Evolutionary conservation across 2,329 filamentous ascomycete species (phyloP).

Genomic region (Conoideocrella luteorostrata): DNA sequence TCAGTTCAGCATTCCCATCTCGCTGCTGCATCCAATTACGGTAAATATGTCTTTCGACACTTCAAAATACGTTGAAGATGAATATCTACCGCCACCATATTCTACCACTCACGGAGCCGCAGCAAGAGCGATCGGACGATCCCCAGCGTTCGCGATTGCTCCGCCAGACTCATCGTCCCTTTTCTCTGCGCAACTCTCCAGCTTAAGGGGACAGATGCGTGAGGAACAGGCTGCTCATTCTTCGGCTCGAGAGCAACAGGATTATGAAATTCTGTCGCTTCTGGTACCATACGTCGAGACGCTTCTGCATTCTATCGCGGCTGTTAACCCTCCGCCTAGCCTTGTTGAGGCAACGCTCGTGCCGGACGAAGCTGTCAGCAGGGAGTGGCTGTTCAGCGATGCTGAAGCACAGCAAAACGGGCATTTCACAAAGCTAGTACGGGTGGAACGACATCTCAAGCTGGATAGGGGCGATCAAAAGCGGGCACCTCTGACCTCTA

Average conservation of each 20-base stretch:
- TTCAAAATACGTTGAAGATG: too few relatives aligned
- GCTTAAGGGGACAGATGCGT: conserved; percentile 31
- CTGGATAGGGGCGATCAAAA: not conserved
- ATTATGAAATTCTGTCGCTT: conserved; percentile 32
- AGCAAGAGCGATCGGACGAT: not conserved
- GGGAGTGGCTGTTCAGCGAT: conserved; percentile 29
- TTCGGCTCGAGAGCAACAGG: conserved; percentile 28
- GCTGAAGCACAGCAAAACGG: conserved; percentile 21
- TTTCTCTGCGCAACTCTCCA: conserved; percentile 28
- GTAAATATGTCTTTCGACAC: too few relatives aligned
- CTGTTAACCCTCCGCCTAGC: conserved; percentile 22
- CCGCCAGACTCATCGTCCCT: conserved; percentile 16
- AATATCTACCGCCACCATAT: conserved; percentile 6
- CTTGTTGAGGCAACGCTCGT: conserved; percentile 39
- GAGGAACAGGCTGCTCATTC: conserved; percentile 25
- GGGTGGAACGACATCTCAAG: conserved; percentile 19
- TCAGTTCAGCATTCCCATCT: too few relatives aligned
- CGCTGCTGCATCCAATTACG: too few relatives aligned
- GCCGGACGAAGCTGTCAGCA: conserved; percentile 33
- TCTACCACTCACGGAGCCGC: not conserved
- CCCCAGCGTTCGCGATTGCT: not conserved
- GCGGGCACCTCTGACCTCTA: not conserved
- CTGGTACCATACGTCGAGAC: conserved; percentile 35
- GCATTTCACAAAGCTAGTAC: conserved; percentile 25
- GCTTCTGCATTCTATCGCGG: conserved; percentile 33